These are phyloP conservation scores for Naganishia albida DNA, from an alignment of 1,284 basidiomycete species.

Conservation along the genomic window DNA sequence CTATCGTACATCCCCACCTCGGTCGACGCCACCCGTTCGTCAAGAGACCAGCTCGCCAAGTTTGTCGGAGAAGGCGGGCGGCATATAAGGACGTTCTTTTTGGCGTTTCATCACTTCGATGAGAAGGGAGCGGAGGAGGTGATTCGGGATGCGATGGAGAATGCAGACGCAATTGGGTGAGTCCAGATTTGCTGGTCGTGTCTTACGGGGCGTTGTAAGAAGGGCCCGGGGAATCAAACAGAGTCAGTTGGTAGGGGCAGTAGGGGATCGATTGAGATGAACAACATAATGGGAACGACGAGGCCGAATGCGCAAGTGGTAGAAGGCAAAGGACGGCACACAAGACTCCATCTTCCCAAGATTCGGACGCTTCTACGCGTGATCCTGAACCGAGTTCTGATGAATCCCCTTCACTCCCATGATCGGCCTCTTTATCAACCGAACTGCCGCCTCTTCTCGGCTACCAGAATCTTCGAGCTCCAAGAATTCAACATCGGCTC, in stretches of 20 bases:
- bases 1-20: conserved; percentile 41
- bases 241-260: too few relatives aligned
- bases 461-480: conserved; percentile 47
- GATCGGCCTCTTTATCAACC: not conserved
- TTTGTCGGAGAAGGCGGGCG: conserved; percentile 15
- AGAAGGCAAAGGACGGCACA: too few relatives aligned
- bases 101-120: conserved; percentile 49
- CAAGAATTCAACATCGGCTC: conserved; percentile 42
- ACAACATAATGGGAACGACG: too few relatives aligned
- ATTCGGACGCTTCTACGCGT: too few relatives aligned
- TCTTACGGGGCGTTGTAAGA: too few relatives aligned
- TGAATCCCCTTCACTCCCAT: not conserved
- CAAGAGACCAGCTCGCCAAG: conserved; percentile 20
- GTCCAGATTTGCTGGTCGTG: conserved; percentile 11
- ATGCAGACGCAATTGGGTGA: conserved; percentile 45
- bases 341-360: too few relatives aligned
- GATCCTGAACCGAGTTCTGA: not conserved
- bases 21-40: conserved; percentile 42
- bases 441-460: not conserved
- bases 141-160: conserved; percentile 45
- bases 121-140: conserved; percentile 42
- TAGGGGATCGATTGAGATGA: too few relatives aligned
- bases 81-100: conserved; percentile 44
- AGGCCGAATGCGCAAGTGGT: too few relatives aligned
- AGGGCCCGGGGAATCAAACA: too few relatives aligned